These are phyloP conservation scores for Pulicaria dysenterica DNA, from an alignment of 129 eudicot genomes.

Conservation along the genomic window DNA sequence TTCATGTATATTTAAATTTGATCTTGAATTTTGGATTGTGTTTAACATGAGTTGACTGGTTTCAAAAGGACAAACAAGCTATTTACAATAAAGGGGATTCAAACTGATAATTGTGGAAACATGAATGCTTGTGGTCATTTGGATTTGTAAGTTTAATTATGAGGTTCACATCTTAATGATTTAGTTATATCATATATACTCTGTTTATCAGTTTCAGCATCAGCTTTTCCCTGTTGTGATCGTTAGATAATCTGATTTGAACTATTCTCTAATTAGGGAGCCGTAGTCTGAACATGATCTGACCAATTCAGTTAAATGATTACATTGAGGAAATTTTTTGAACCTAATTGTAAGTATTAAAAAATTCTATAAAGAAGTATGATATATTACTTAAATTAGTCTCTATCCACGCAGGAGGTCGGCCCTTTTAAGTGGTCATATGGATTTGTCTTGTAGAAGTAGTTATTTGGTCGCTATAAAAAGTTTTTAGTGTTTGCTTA, in stretches of 20 bases:
- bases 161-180: no score
- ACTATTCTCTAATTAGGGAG: not conserved
- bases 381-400: no score
- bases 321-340: constrained; percentile 2
- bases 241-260: constrained; percentile 9
- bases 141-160: no score
- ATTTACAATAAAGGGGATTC: not conserved
- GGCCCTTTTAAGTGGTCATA: not conserved
- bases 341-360: not conserved
- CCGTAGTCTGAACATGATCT: constrained; percentile 5
- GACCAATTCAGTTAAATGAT: constrained; percentile 2
- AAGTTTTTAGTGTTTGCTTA: not conserved
- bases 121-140: no score
- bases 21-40: constrained; percentile 1
- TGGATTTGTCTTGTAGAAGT: not conserved
- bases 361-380: not conserved
- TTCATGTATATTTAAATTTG: not conserved
- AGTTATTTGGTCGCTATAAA: not conserved
- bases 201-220: no score
- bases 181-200: no score
- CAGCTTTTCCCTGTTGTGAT: no score
- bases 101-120: constrained; percentile 12
- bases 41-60: constrained; percentile 16
- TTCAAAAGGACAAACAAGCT: constrained; percentile 5
- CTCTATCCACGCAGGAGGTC: not conserved